A percentile compares a stretch with the other conserved stretches of the same genome.
phyloP scores from a whole-genome alignment of 225 moss, liverwort and hornwort genomes.

The Pseudoscleropodium purum region DNA sequence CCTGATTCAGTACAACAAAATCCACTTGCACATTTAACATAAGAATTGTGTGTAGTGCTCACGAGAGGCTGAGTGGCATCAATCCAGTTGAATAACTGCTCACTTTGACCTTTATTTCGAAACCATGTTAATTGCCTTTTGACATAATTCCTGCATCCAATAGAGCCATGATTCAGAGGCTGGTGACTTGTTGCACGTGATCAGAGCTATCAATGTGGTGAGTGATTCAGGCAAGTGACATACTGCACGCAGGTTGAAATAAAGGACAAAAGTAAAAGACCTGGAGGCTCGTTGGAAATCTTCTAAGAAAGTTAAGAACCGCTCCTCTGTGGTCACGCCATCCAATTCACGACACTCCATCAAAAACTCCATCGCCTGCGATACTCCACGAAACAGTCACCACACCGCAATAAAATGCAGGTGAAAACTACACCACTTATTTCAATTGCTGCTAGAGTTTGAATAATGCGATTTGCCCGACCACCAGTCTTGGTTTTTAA shows the following conservation, averaged over 20 bases:
- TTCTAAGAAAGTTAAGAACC: conserved; percentile 51
- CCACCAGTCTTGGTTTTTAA: background rate
- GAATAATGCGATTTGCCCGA: background rate
- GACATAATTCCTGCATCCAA: conserved; percentile 65
- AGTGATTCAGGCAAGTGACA: background rate
- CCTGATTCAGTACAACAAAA: background rate
- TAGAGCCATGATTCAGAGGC: background rate
- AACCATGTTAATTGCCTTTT: conserved; percentile 92
- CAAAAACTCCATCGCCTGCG: conserved; percentile 79
- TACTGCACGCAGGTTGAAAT: background rate
- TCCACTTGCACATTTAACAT: background rate
- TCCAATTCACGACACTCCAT: conserved; percentile 42
- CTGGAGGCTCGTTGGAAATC: conserved; percentile 82
- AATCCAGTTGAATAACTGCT: conserved; percentile 63
- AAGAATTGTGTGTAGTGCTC: background rate
- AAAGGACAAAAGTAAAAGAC: conserved; percentile 6
- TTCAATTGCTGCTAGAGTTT: background rate
- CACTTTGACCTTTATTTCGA: conserved; percentile 59
- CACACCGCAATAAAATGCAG: background rate
- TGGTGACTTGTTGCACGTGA: background rate
- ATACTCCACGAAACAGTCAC: background rate
- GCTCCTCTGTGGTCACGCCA: conserved; percentile 46
- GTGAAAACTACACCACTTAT: background rate
- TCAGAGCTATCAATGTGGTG: background rate
- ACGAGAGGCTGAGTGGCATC: conserved; percentile 62